A percentile compares a stretch with the other conserved stretches of the same genome.
These are phyloP conservation scores for Telopea speciosissima DNA, from an alignment of 177 flowering plant genomes.

Conservation along the genomic window DNA sequence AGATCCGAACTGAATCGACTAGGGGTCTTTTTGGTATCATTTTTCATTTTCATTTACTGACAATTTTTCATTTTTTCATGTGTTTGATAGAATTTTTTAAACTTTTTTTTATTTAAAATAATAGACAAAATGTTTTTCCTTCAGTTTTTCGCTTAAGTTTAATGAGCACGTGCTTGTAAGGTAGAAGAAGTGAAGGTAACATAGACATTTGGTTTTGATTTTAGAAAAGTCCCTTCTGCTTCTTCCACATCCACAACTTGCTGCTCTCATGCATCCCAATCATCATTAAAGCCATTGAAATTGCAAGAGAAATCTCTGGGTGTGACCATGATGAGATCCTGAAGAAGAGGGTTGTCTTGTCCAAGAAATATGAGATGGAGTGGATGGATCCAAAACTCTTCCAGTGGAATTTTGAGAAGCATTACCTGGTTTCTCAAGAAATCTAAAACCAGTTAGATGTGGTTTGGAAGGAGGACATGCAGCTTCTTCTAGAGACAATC, in stretches of 20 bases:
- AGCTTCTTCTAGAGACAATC: constrained; percentile 47
- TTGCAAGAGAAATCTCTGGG: constrained; percentile 63
- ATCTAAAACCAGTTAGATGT: constrained; percentile 36
- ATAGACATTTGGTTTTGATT: too few species aligned
- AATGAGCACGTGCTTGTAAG: too few species aligned
- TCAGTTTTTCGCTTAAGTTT: too few species aligned
- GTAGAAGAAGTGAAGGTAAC: too few species aligned
- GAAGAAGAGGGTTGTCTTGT: constrained; percentile 41
- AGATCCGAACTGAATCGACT: too few species aligned
- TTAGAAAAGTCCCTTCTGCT: too few species aligned
- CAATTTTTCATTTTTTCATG: too few species aligned
- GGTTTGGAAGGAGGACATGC: constrained; percentile 66
- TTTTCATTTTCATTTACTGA: too few species aligned
- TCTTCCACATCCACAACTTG: constrained; percentile 75
- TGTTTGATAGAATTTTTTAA: too few species aligned
- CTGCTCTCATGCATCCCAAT: constrained; percentile 49
- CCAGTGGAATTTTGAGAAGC: constrained; percentile 60
- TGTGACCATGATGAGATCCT: constrained; percentile 59
- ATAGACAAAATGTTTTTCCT: too few species aligned
- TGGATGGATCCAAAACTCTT: constrained; percentile 76
- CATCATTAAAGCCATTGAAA: constrained; percentile 69
- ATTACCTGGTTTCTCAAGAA: constrained; percentile 59
- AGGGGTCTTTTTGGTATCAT: too few species aligned
- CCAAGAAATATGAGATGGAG: constrained; percentile 51
- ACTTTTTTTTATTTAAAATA: too few species aligned